A percentile compares a stretch with the other conserved stretches of the same genome.
phyloP scores from a whole-genome alignment of 2,329 filamentous ascomycete genomes.

The Colletotrichum liriopes region DNA sequence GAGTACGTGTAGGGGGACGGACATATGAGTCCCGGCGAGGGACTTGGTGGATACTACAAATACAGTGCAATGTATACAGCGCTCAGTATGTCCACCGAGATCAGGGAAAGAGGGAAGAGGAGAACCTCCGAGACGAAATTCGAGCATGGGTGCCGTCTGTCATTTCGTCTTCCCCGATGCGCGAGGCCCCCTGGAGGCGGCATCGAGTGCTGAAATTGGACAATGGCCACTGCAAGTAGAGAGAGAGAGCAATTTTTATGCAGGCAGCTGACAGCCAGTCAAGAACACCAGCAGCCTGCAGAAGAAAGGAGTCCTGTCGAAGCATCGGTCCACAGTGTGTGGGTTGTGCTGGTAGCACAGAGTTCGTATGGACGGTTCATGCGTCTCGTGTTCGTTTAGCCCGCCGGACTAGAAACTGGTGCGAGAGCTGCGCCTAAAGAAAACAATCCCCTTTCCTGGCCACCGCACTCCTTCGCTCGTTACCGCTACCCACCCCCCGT shows the following conservation, averaged over 20 bases:
- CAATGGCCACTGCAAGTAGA: neutral
- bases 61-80: slow-evolving; percentile 20
- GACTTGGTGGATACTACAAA: neutral
- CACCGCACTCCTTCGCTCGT: slow-evolving; percentile 8
- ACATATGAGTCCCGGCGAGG: neutral
- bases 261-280: slow-evolving; percentile 6
- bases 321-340: slow-evolving; percentile 19
- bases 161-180: slow-evolving; percentile 30
- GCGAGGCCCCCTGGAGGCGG: slow-evolving; percentile 3
- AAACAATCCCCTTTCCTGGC: slow-evolving; percentile 45
- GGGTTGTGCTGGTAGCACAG: slow-evolving; percentile 32
- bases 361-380: slow-evolving; percentile 41
- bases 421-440: slow-evolving; percentile 32
- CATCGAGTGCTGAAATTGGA: slow-evolving; percentile 3
- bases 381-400: slow-evolving; percentile 25
- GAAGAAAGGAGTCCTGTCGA: neutral
- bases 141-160: slow-evolving; percentile 22
- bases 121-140: slow-evolving; percentile 35
- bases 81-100: slow-evolving; percentile 1
- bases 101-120: slow-evolving; percentile 23
- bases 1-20: neutral
- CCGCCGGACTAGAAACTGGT: slow-evolving; percentile 22
- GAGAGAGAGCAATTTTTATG: slow-evolving; percentile 9
- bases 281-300: neutral
- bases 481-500: slow-evolving; percentile 27